These are phyloP conservation scores for Schizophyllum commune DNA, from an alignment of 1,284 basidiomycete genomes.

Conservation along the genomic window DNA sequence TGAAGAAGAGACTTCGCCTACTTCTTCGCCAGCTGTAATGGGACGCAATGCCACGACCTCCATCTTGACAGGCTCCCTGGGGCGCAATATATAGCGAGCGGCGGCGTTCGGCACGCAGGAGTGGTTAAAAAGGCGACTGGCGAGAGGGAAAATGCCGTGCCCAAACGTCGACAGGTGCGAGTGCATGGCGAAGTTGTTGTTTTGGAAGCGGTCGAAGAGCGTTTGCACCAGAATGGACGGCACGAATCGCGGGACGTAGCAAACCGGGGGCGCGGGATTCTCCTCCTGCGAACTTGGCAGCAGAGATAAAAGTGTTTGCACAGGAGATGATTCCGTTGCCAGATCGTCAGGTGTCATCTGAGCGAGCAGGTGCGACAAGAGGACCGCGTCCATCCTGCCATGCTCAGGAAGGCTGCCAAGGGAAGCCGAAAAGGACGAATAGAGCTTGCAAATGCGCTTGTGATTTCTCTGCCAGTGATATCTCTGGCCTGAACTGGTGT, in stretches of 20 bases:
- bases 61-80: conserved; percentile 38
- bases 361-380: conserved; percentile 56
- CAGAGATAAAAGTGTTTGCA: conserved; percentile 30
- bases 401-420: conserved; percentile 44
- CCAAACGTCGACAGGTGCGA: conserved; percentile 59
- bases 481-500: conserved; percentile 45
- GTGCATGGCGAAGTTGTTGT: conserved; percentile 72
- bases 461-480: conserved; percentile 58
- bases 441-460: conserved; percentile 53
- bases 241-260: conserved; percentile 22
- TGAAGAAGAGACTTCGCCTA: conserved; percentile 19
- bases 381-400: conserved; percentile 49
- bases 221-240: conserved; percentile 19
- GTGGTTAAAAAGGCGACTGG: conserved; percentile 71
- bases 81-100: conserved; percentile 45
- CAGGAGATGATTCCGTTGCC: conserved; percentile 19
- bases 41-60: conserved; percentile 53
- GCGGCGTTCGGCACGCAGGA: conserved; percentile 68
- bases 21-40: conserved; percentile 56
- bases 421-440: conserved; percentile 36
- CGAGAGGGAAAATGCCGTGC: conserved; percentile 64
- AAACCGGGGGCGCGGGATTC: conserved; percentile 22
- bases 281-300: conserved; percentile 34
- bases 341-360: conserved; percentile 23
- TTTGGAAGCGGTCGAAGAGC: conserved; percentile 55